A percentile compares a stretch with the other conserved stretches of the same genome.
Evolutionary conservation across 257 asterid genomes (phyloP).

Genomic region (Marsdenia floribunda): DNA sequence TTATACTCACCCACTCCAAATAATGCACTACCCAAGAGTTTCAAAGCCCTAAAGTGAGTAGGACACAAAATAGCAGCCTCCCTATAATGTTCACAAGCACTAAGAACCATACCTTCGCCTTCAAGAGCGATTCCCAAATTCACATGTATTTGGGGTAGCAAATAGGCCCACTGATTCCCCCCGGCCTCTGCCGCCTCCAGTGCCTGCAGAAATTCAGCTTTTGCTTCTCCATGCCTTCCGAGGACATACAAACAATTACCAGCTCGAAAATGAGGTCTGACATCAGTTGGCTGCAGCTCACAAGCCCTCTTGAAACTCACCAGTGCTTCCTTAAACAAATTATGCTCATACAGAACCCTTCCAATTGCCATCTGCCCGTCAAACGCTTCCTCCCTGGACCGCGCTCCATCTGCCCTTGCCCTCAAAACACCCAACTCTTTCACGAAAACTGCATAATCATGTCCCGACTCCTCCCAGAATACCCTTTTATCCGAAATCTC

Average conservation of each 20-base stretch:
- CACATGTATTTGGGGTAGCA: slow-evolving; percentile 97
- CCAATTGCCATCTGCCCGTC: slow-evolving; percentile 99
- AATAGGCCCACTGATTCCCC: slow-evolving; percentile 97
- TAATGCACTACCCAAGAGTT: slow-evolving; percentile 95
- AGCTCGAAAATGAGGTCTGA: slow-evolving; percentile 89
- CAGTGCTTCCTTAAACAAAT: slow-evolving; percentile 74
- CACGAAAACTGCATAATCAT: slow-evolving; percentile 65
- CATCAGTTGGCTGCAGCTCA: slow-evolving; percentile 88
- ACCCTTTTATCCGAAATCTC: slow-evolving; percentile 71
- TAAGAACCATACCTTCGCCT: slow-evolving; percentile 93
- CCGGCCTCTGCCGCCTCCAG: slow-evolving; percentile 93
- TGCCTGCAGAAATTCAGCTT: slow-evolving; percentile 80
- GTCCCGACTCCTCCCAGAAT: slow-evolving; percentile 73
- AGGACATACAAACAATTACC: slow-evolving; percentile 88
- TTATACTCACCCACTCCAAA: slow-evolving; percentile 97
- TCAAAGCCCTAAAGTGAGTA: slow-evolving; percentile 92
- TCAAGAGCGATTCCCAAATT: slow-evolving; percentile 92
- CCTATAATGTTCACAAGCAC: slow-evolving; percentile 99
- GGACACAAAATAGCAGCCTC: slow-evolving; percentile 99
- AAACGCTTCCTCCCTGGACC: slow-evolving; percentile 90
- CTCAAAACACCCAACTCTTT: slow-evolving; percentile 86
- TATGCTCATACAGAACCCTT: slow-evolving; percentile 72
- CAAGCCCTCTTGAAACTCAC: slow-evolving; percentile 95
- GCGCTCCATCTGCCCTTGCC: slow-evolving; percentile 82
- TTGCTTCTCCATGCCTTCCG: slow-evolving; percentile 63